Evolutionary conservation across 192 early-diverging fungal species (phyloP).

Genomic region (Podila verticillata): DNA sequence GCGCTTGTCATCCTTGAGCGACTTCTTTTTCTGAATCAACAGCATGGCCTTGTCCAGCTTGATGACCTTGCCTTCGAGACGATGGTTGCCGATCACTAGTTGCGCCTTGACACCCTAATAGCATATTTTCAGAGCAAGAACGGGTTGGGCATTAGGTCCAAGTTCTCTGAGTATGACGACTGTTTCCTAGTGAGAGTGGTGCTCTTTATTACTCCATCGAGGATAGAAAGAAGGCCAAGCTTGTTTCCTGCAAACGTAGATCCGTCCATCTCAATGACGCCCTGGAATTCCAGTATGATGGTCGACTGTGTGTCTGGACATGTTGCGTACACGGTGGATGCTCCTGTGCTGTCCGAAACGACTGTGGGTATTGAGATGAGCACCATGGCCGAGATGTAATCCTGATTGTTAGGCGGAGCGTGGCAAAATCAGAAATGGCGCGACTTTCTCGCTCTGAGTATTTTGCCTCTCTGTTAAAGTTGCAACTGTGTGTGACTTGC

Average conservation of each 20-base stretch:
- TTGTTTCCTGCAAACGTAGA: constrained; percentile 30
- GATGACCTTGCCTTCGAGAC: constrained; percentile 35
- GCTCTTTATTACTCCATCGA: constrained; percentile 24
- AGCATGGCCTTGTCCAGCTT: constrained; percentile 32
- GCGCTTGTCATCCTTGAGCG: not conserved
- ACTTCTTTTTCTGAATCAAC: constrained; percentile 40
- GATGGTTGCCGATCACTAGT: constrained; percentile 43
- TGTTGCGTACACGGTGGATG: constrained; percentile 12
- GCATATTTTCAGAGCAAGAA: not conserved
- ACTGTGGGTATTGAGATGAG: constrained; percentile 42
- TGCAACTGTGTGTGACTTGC: no score
- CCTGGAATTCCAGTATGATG: constrained; percentile 42
- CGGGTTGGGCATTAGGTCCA: not conserved
- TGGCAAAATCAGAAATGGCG: no score
- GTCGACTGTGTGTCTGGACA: constrained; percentile 35
- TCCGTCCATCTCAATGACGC: constrained; percentile 45
- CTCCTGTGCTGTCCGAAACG: not conserved
- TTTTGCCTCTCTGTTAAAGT: no score
- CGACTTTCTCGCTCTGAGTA: no score
- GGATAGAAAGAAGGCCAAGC: constrained; percentile 45
- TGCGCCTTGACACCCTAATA: constrained; percentile 36
- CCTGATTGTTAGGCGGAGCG: no score
- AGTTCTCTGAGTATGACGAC: not conserved
- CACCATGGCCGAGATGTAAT: constrained; percentile 15
- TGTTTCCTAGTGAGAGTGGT: no score